Evolutionary conservation across 2,329 filamentous ascomycete species (phyloP).

Genomic region (Alternaria triticina): DNA sequence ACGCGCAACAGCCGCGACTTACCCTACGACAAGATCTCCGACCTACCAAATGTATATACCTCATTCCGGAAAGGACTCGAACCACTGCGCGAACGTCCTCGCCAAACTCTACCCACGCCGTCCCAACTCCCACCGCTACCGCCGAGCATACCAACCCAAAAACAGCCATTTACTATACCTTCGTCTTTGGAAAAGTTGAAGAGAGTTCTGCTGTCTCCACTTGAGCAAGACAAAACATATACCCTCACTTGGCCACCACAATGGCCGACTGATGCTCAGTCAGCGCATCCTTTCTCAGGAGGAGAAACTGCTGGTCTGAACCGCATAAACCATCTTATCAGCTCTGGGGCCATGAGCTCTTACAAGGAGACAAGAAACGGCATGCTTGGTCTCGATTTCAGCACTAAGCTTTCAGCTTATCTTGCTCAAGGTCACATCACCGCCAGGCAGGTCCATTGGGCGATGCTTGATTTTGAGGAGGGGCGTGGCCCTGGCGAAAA

Average conservation of each 20-base stretch:
- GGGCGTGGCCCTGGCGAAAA: conserved; percentile 52
- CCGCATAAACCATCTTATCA: conserved; percentile 67
- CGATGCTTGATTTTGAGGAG: conserved; percentile 73
- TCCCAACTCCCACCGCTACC: conserved; percentile 65
- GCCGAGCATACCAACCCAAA: conserved; percentile 63
- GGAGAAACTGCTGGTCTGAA: conserved; percentile 68
- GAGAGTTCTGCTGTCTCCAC: conserved; percentile 62
- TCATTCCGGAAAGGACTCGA: conserved; percentile 76
- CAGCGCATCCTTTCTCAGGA: conserved; percentile 71
- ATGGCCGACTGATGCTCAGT: conserved; percentile 60
- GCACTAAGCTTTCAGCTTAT: conserved; percentile 77
- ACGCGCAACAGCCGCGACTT: conserved; percentile 66
- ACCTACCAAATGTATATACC: conserved; percentile 78
- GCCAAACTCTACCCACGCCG: conserved; percentile 62
- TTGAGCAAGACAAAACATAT: conserved; percentile 53
- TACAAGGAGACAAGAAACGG: conserved; percentile 78
- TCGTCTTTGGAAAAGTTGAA: conserved; percentile 61
- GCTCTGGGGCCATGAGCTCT: conserved; percentile 63
- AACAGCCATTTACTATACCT: conserved; percentile 69
- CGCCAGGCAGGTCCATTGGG: conserved; percentile 73
- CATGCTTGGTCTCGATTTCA: conserved; percentile 72
- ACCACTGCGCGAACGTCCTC: conserved; percentile 70
- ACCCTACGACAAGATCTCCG: conserved; percentile 61
- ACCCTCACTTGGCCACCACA: conserved; percentile 60
- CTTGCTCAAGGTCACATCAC: conserved; percentile 75